Evolutionary conservation across 306 rosid species (phyloP).

Genomic region (Malus sylvestris): DNA sequence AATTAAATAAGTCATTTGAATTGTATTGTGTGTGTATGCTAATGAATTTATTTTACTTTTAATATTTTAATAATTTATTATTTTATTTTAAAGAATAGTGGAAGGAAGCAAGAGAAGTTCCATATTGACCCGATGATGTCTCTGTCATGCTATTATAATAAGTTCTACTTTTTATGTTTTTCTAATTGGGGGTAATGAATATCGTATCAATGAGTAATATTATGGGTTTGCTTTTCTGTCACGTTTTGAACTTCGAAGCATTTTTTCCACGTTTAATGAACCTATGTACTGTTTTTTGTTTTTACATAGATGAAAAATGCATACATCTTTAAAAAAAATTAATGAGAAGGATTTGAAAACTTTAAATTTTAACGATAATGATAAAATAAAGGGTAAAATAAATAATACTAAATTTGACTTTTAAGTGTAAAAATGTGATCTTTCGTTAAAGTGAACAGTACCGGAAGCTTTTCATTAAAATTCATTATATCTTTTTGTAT

Average conservation of each 20-base stretch:
- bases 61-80: background rate
- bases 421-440: too few species aligned
- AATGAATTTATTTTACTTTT: background rate
- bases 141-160: background rate
- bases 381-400: too few species aligned
- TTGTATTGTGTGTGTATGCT: background rate
- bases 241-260: background rate
- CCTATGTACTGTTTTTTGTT: background rate
- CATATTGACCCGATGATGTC: slow-evolving; percentile 45
- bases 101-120: slow-evolving; percentile 13
- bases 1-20: background rate
- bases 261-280: slow-evolving; percentile 39
- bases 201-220: background rate
- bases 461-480: accelerated
- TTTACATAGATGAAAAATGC: background rate
- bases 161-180: background rate
- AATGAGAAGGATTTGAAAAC: too few species aligned
- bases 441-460: too few species aligned
- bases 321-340: background rate
- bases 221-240: background rate
- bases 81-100: background rate
- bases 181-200: background rate
- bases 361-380: too few species aligned
- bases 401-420: too few species aligned
- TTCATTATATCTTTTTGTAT: too few species aligned